These are phyloP conservation scores for Musa balbisiana DNA, from an alignment of 202 grass and related monocot species.

Conservation along the genomic window DNA sequence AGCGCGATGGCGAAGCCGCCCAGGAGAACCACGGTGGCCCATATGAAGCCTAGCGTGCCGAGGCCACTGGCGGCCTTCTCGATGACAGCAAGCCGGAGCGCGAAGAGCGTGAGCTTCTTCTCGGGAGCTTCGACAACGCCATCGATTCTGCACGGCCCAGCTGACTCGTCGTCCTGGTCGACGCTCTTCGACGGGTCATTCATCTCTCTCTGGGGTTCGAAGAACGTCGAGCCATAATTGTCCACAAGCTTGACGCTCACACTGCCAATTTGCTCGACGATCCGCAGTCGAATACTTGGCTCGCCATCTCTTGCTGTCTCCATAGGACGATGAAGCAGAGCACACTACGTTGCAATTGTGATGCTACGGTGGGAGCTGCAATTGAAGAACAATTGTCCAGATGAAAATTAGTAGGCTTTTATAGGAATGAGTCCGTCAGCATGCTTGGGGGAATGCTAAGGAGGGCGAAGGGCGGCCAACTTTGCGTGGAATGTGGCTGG, in stretches of 20 bases:
- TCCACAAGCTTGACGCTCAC: neutral
- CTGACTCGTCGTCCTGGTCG: neutral
- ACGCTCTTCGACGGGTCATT: neutral
- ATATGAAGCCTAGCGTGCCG: slow-evolving; percentile 13
- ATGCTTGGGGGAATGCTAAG: neutral
- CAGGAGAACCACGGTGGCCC: slow-evolving; percentile 35
- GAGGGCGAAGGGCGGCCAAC: neutral
- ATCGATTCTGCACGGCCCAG: neutral
- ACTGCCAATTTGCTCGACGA: neutral
- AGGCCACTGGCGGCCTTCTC: slow-evolving; percentile 24
- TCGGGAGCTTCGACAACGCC: neutral
- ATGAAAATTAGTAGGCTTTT: neutral
- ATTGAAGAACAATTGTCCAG: neutral
- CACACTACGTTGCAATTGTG: neutral
- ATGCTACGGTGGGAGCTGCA: neutral
- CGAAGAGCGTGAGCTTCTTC: slow-evolving; percentile 22
- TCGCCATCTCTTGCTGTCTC: neutral
- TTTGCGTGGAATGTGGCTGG: neutral
- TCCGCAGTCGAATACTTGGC: neutral
- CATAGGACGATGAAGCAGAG: neutral
- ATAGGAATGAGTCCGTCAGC: neutral
- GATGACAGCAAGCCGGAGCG: slow-evolving; percentile 15
- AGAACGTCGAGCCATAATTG: slow-evolving; percentile 1
- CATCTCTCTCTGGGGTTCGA: slow-evolving; percentile 12
- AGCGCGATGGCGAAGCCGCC: slow-evolving; percentile 25